Evolutionary conservation across 257 asterid genomes (phyloP), one percentile per base, ranked within the genome.

Genomic region (Jasminum sambac): DNA sequence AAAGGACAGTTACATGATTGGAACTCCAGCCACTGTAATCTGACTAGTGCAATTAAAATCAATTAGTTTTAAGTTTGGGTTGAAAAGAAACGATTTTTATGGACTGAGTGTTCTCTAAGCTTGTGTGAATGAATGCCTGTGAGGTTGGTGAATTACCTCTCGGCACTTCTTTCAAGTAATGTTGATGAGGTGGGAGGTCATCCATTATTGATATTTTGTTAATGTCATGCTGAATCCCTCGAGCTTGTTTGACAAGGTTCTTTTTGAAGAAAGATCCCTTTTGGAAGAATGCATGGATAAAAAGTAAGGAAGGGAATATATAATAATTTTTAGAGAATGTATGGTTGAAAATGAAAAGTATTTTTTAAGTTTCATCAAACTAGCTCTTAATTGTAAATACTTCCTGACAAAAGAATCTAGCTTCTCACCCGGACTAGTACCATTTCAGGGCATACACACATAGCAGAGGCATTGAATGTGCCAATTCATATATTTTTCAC

Each of bases 401-500:
- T 42, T 23, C 50, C 16, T 39, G 50, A 43, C 50, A 43, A 43
- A 43, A 43, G 50, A 43, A 43, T 13, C 50, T 43, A 43, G 16
- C 58, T 48, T 48, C 24, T 48, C 8, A 48, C 58, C 2, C 16
- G 23, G 24, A 48, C 23, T 48, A 48, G 50, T 43, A 72, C 26
- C 39, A 39, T 40, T 81, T 81, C 96, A 93, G 97, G 97, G 72
- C 96, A 90, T 83, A 83, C 83, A 59, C 98, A 93, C 84, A 94
- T 93, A 52, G 97, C 98, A 16, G 98, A 93, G 87, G 85, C 97
- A 26, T 71, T 93, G 79, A 81, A 85, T 79, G 55, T 93, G 65
- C 97, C 97, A 5, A 75, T 93, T 73, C 98, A 93, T 78, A 90
- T 93, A 81, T 89, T 93, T 76, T 93, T 93, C 82, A 93, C 98